Evolutionary conservation across 306 rosid genomes (phyloP).

Genomic region (Castanea crenata): DNA sequence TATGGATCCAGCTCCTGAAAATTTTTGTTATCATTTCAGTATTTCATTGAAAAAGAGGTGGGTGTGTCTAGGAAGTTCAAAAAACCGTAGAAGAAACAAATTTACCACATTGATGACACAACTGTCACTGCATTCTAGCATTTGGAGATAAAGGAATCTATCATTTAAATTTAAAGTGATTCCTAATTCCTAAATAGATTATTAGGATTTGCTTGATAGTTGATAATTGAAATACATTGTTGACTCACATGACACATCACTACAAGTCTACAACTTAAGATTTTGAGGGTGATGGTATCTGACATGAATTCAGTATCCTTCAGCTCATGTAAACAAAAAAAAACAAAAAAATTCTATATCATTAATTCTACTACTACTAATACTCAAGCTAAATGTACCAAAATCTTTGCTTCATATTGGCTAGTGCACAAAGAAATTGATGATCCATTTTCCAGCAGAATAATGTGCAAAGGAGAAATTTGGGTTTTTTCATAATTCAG

Average conservation of each 20-base stretch:
- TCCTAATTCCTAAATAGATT: background rate
- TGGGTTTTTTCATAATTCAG: background rate
- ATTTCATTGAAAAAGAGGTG: background rate
- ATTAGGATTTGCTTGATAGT: background rate
- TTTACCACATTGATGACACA: background rate
- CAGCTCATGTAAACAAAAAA: background rate
- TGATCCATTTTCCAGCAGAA: background rate
- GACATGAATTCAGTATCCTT: background rate
- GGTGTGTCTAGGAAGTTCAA: background rate
- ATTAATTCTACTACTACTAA: background rate
- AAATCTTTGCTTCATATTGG: constrained; percentile 6
- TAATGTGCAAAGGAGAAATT: background rate
- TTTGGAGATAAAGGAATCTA: background rate
- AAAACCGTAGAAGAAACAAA: background rate
- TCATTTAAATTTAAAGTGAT: background rate
- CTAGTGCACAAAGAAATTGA: constrained; percentile 1
- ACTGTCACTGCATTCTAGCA: background rate
- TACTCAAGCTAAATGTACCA: background rate
- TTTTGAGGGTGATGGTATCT: background rate
- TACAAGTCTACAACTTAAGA: background rate
- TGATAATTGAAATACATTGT: background rate
- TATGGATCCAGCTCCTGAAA: background rate
- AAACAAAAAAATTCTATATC: background rate
- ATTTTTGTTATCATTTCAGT: background rate
- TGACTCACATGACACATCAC: background rate